Evolutionary conservation across 768 basidiomycete species (phyloP).

Genomic region (Suillus weaverae): DNA sequence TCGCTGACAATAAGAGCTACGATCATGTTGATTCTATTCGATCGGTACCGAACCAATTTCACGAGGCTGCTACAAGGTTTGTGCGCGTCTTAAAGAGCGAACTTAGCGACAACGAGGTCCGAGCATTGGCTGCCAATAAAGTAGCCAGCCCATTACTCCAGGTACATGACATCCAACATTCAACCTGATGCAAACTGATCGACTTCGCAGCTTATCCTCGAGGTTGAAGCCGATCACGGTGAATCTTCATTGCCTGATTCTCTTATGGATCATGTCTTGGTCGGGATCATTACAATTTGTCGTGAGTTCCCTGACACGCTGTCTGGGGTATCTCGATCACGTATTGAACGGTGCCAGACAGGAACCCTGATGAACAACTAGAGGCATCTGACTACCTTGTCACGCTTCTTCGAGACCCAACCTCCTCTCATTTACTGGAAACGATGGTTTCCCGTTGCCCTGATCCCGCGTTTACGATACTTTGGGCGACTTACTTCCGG

Average conservation of each 20-base stretch:
- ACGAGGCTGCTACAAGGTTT: slow-evolving; percentile 41
- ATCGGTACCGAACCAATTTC: slow-evolving; percentile 49
- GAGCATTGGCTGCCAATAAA: slow-evolving; percentile 73
- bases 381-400: slow-evolving; percentile 77
- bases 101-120: slow-evolving; percentile 68
- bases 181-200: slow-evolving; percentile 10
- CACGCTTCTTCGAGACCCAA: slow-evolving; percentile 80
- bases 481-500: slow-evolving; percentile 81
- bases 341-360: slow-evolving; percentile 32
- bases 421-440: slow-evolving; percentile 90
- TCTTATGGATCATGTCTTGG: slow-evolving; percentile 78
- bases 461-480: slow-evolving; percentile 51
- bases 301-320: slow-evolving; percentile 43
- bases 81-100: slow-evolving; percentile 52
- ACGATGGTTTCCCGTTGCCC: slow-evolving; percentile 68
- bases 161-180: slow-evolving; percentile 39
- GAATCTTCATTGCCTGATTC: slow-evolving; percentile 61
- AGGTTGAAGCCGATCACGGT: slow-evolving; percentile 73
- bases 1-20: slow-evolving; percentile 47
- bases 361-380: slow-evolving; percentile 34
- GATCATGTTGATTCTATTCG: slow-evolving; percentile 27
- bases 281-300: slow-evolving; percentile 67
- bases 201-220: slow-evolving; percentile 66
- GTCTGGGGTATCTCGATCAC: slow-evolving; percentile 1
- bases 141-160: slow-evolving; percentile 77